A percentile compares a stretch with the other conserved stretches of the same genome.
Conservation (phyloP, 2,329 filamentous ascomycete species). For the Akanthomyces uredinophilus region DNA sequence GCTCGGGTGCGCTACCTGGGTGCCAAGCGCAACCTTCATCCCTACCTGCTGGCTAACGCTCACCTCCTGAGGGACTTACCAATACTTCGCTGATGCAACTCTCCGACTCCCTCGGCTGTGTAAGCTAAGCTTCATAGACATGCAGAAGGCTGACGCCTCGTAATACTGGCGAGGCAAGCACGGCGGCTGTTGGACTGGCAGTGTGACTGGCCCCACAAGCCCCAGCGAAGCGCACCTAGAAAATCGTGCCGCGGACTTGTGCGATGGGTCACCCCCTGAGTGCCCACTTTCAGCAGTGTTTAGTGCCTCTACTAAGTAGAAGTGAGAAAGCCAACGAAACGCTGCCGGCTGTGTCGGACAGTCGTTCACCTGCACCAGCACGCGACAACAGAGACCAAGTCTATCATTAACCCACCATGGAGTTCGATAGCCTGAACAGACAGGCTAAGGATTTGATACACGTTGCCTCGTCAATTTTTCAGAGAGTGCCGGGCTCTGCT, state of each 20-base stretch:
- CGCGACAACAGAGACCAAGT: not conserved
- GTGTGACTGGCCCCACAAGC: not conserved
- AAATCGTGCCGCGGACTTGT: no score
- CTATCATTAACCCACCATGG: conserved; percentile 41
- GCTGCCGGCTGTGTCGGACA: not conserved
- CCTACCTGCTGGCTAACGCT: no score
- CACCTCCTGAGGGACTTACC: no score
- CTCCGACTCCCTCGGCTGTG: no score
- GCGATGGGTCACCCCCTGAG: not conserved
- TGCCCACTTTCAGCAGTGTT: not conserved
- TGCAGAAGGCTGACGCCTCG: no score
- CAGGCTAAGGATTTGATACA: conserved; percentile 46
- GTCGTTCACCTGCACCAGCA: not conserved
- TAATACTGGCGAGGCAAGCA: no score
- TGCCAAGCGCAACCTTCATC: no score
- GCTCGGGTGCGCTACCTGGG: no score
- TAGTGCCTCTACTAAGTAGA: not conserved
- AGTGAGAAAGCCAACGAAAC: not conserved
- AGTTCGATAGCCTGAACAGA: conserved; percentile 55
- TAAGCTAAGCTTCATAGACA: no score
- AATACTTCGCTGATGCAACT: no score
- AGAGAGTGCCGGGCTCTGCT: conserved; percentile 87
- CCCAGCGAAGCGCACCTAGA: no score
- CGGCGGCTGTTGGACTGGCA: no score
- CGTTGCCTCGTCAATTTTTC: conserved; percentile 62